phyloP scores from a whole-genome alignment of 805 yeast genomes.

The Lipomyces anomalus region DNA sequence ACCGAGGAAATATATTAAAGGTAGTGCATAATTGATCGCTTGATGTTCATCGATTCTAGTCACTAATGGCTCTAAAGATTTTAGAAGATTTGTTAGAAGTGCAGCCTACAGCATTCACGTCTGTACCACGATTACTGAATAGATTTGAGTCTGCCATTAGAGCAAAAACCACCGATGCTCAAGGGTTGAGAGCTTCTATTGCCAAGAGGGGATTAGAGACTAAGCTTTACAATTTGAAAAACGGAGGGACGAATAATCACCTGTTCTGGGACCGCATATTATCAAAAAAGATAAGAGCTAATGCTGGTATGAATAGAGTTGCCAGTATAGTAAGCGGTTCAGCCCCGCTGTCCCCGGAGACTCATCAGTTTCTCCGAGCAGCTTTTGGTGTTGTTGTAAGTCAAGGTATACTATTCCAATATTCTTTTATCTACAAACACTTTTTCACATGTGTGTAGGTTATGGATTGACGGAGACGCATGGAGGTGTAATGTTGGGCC shows the following conservation, averaged over 20 bases:
- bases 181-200: constrained; percentile 42
- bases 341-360: constrained; percentile 63
- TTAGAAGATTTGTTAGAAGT: constrained; percentile 53
- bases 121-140: constrained; percentile 62
- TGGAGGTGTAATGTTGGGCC: constrained; percentile 28
- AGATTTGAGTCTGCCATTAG: constrained; percentile 58
- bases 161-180: constrained; percentile 41
- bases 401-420: too few relatives aligned
- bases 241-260: constrained; percentile 39
- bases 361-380: constrained; percentile 57
- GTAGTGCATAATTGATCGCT: too few relatives aligned
- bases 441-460: too few relatives aligned
- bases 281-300: constrained; percentile 41
- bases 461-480: constrained; percentile 61
- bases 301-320: constrained; percentile 46
- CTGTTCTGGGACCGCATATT: constrained; percentile 36
- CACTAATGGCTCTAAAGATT: too few relatives aligned
- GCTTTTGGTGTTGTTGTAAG: constrained; percentile 48
- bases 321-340: constrained; percentile 49
- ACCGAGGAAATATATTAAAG: constrained; percentile 45
- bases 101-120: constrained; percentile 49
- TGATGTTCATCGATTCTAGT: too few relatives aligned
- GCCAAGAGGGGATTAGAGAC: constrained; percentile 40
- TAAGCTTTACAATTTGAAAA: constrained; percentile 35
- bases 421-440: too few relatives aligned